Conservation (phyloP, 1,284 basidiomycete species). For the Gymnopus androsaceus region DNA sequence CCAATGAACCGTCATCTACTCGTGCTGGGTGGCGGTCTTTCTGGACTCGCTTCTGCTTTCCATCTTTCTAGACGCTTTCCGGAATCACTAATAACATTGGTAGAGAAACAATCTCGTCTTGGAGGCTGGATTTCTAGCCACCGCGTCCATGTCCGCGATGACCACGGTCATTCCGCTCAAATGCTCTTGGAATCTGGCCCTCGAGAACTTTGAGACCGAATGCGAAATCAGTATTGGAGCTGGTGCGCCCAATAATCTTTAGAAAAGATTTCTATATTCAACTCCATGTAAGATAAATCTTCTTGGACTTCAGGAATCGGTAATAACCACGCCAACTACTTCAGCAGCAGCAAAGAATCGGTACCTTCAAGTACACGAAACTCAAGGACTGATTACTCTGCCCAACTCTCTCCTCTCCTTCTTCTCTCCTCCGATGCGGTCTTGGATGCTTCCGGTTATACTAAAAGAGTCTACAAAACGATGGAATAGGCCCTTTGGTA, state of each 20-base stretch:
- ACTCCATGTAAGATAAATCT: slow-evolving; percentile 65
- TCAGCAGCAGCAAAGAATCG: slow-evolving; percentile 75
- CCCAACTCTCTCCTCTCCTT: slow-evolving; percentile 52
- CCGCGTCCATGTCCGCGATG: slow-evolving; percentile 47
- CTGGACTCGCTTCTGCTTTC: slow-evolving; percentile 81
- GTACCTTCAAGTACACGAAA: slow-evolving; percentile 67
- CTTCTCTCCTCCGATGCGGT: slow-evolving; percentile 49
- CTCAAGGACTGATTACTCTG: slow-evolving; percentile 42
- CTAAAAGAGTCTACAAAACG: slow-evolving; percentile 59
- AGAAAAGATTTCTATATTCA: neutral
- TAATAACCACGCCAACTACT: slow-evolving; percentile 66
- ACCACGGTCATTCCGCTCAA: slow-evolving; percentile 35
- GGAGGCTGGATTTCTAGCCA: slow-evolving; percentile 87
- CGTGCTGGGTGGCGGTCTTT: slow-evolving; percentile 80
- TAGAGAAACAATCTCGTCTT: slow-evolving; percentile 65
- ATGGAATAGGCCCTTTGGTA: slow-evolving; percentile 38
- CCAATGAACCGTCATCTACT: slow-evolving; percentile 42
- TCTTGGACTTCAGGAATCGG: slow-evolving; percentile 56
- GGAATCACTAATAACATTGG: slow-evolving; percentile 57
- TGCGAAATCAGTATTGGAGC: slow-evolving; percentile 70
- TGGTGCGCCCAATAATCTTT: slow-evolving; percentile 55
- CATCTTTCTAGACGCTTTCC: slow-evolving; percentile 73
- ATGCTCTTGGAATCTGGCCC: slow-evolving; percentile 83
- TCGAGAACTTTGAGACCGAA: slow-evolving; percentile 78
- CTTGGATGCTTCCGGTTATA: slow-evolving; percentile 54